Evolutionary conservation across 306 rosid genomes (phyloP).

Genomic region (Acacia crassicarpa): DNA sequence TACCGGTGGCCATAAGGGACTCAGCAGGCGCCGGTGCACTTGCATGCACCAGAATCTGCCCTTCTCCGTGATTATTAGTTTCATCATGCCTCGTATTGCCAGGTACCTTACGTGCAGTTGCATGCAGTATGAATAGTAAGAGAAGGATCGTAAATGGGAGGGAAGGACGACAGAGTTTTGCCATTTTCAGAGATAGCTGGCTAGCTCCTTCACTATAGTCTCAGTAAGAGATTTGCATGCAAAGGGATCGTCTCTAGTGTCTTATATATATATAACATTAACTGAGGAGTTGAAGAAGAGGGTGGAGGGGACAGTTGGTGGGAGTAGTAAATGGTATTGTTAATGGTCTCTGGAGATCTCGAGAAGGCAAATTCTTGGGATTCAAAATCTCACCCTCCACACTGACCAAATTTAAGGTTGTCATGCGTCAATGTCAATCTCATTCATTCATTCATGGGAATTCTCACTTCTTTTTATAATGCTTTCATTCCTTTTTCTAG

Average conservation of each 20-base stretch:
- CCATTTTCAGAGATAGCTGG: slow-evolving; percentile 34
- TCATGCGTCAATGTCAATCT: slow-evolving; percentile 37
- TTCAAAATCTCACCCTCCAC: not conserved
- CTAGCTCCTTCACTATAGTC: not conserved
- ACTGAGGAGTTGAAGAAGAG: not conserved
- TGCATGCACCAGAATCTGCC: slow-evolving; percentile 38
- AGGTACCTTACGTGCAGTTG: slow-evolving; percentile 56
- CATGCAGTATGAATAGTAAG: slow-evolving; percentile 38
- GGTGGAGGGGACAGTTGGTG: slow-evolving; percentile 60
- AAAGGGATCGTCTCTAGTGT: not conserved
- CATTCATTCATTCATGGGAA: slow-evolving; percentile 18
- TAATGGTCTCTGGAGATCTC: slow-evolving; percentile 44
- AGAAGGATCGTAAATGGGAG: slow-evolving; percentile 29
- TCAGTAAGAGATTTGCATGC: slow-evolving; percentile 17
- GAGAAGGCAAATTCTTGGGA: slow-evolving; percentile 41
- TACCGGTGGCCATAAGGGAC: not conserved
- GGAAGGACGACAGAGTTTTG: not conserved
- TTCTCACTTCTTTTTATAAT: not conserved
- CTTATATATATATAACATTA: not conserved
- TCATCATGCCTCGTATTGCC: not conserved
- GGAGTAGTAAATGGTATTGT: slow-evolving; percentile 45
- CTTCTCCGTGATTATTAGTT: not conserved
- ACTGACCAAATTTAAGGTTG: slow-evolving; percentile 42
- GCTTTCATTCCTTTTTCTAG: not conserved
- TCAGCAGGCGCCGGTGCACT: slow-evolving; percentile 27